A percentile compares a stretch with the other conserved stretches of the same genome.
These are phyloP conservation scores for Ophiostoma populinum DNA, from an alignment of 2,329 filamentous ascomycete species.

Conservation along the genomic window DNA sequence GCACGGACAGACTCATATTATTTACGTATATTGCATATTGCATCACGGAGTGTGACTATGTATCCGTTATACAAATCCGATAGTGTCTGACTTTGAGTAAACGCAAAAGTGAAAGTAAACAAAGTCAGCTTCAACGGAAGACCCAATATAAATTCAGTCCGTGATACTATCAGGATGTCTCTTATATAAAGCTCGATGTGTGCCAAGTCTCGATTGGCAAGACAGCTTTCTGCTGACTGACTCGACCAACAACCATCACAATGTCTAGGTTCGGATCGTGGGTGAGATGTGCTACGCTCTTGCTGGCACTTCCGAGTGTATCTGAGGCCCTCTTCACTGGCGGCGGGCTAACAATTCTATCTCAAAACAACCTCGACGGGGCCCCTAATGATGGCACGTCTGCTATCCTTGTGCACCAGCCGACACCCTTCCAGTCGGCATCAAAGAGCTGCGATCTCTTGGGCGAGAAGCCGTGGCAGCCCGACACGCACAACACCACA, in stretches of 20 bases:
- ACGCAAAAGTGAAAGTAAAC: too few species aligned
- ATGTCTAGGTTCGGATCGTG: not conserved
- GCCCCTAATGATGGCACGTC: constrained; percentile 7
- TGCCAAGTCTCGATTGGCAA: too few species aligned
- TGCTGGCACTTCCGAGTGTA: not conserved
- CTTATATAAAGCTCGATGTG: too few species aligned
- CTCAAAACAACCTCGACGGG: constrained; percentile 3
- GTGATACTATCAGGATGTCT: too few species aligned
- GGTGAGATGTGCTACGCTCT: not conserved
- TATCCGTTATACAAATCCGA: too few species aligned
- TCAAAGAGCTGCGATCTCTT: constrained; percentile 8
- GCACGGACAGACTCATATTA: too few species aligned
- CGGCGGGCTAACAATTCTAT: constrained; percentile 4
- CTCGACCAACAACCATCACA: constrained; percentile 1
- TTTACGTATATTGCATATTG: too few species aligned
- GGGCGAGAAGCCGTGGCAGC: constrained; percentile 12
- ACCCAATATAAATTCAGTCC: too few species aligned
- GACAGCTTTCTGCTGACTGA: too few species aligned
- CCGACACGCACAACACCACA: constrained; percentile 7
- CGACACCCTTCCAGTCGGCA: constrained; percentile 2
- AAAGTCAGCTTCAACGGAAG: too few species aligned
- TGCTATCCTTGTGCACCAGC: constrained; percentile 10
- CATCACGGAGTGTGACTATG: too few species aligned
- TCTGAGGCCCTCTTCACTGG: not conserved
- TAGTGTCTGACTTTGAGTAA: too few species aligned